Evolutionary conservation across 148 eudicot species (phyloP), one percentile per base, ranked within the genome.

Genomic region (Talinum fruticosum): DNA sequence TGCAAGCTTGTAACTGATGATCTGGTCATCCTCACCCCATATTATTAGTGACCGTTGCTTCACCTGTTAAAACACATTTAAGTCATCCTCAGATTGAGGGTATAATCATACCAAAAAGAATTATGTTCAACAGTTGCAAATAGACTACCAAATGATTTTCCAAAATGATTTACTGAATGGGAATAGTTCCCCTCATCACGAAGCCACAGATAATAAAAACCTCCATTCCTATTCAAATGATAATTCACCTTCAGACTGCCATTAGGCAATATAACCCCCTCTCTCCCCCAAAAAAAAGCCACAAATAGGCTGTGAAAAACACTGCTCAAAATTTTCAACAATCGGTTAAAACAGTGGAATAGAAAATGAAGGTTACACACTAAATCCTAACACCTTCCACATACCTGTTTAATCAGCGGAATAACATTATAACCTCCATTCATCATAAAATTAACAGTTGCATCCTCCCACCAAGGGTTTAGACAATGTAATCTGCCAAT

Each of bases 391-490:
- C 32, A 34, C 35, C 34, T n/a, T 33, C n/a, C 23, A 69, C 61
- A 57, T 81, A 90, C 97, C 87, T 79, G 87, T 62, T 79, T 79
- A 62, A 96, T 93, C 72, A 82, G 83, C 47, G 90, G 72, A 80
- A 71, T 80, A 71, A 96, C 92, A 74, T 89, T 85, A 73, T 96
- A 96, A 41, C 96, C 97, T 23, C 99, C 99, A 70, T 93, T 91
- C 28, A 41, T 84, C 97, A 96, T 96, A 82, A 96, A 96, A 78
- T 87, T 82, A 62, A 96, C 97, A 65, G 93, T 87, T 69, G 91
- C 89, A 82, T 96, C 97, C 73, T 83, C 93, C 99, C 99, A 96
- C 97, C 99, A 93, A 77, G 97, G 97, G 72, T 86, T 80, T 54
- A 86, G 75, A 76, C 97, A 93, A 85, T 96, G 99, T 83, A 96